Conservation (phyloP, 441 rosid genomes). For the Capsella rubella region DNA sequence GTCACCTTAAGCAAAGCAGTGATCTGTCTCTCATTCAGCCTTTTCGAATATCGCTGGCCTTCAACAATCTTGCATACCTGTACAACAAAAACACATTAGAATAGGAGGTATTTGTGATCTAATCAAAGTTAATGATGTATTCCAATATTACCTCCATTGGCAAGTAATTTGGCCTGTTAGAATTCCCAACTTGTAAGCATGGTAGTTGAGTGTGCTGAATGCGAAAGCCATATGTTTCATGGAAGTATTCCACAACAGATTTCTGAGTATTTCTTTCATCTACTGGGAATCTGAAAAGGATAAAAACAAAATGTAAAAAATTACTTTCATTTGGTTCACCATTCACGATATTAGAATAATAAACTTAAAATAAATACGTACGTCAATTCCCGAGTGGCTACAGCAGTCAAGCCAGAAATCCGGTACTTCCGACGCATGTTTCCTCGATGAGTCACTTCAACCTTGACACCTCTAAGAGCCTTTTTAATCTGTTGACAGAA, state of each 20-base stretch:
- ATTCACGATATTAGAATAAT: background rate
- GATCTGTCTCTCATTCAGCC: slow-evolving; percentile 89
- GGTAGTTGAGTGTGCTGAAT: slow-evolving; percentile 89
- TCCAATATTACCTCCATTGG: slow-evolving; percentile 79
- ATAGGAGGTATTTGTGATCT: slow-evolving; percentile 8
- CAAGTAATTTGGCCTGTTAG: slow-evolving; percentile 87
- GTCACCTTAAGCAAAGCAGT: slow-evolving; percentile 89
- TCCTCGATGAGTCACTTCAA: slow-evolving; percentile 95
- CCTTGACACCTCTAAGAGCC: slow-evolving; percentile 94
- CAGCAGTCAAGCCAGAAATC: slow-evolving; percentile 88
- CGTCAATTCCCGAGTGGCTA: slow-evolving; percentile 92
- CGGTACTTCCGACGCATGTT: slow-evolving; percentile 98
- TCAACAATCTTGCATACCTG: slow-evolving; percentile 96
- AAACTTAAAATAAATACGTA: slow-evolving; percentile 47
- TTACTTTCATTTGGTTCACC: background rate
- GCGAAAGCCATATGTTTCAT: slow-evolving; percentile 75
- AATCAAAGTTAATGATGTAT: background rate
- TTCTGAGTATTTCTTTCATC: slow-evolving; percentile 91
- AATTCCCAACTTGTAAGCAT: slow-evolving; percentile 94
- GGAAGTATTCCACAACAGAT: slow-evolving; percentile 89
- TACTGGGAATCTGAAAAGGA: slow-evolving; percentile 70
- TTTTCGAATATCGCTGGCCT: slow-evolving; percentile 92
- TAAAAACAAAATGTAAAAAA: background rate
- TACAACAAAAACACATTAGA: slow-evolving; percentile 17
- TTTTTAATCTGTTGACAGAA: slow-evolving; percentile 74